Conservation (phyloP, 495 filamentous ascomycete genomes). For the Pseudoneurospora amorphoporcata region DNA sequence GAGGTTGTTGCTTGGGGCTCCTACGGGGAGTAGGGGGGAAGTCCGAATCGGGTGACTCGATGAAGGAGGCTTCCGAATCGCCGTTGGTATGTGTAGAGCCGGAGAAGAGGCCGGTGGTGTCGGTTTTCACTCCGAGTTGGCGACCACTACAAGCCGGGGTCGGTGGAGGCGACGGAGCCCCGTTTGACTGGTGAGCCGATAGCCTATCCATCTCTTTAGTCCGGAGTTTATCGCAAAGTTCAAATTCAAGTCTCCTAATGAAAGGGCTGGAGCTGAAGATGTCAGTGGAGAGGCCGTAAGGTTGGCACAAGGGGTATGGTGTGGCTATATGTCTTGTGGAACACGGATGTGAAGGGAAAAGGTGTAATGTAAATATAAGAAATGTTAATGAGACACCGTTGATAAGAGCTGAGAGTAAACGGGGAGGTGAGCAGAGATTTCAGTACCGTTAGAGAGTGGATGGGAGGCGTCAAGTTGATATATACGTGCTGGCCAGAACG, state of each 20-base stretch:
- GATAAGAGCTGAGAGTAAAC: not conserved
- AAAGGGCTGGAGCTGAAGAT: not conserved
- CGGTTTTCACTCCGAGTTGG: not conserved
- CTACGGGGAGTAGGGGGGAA: not conserved
- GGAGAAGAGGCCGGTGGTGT: conserved; percentile 5
- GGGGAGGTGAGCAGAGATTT: not conserved
- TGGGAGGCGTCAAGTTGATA: conserved; percentile 4
- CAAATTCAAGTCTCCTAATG: not conserved
- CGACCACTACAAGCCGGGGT: conserved; percentile 9
- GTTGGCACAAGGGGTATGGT: not conserved
- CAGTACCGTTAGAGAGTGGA: not conserved
- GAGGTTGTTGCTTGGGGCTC: conserved; percentile 1
- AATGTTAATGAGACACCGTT: not conserved
- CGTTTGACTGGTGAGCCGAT: conserved; percentile 5
- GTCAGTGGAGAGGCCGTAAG: not conserved
- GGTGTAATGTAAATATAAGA: not conserved
- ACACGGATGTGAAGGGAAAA: not conserved
- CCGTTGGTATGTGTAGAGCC: not conserved
- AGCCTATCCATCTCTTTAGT: not conserved
- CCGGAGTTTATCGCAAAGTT: not conserved
- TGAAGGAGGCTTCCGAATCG: not conserved
- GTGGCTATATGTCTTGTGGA: not conserved
- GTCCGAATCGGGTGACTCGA: conserved; percentile 5
- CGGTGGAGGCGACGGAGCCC: conserved; percentile 16
- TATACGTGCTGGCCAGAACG: not conserved